Conservation (phyloP, 2,329 filamentous ascomycete genomes). For the Botrytis medusae region DNA sequence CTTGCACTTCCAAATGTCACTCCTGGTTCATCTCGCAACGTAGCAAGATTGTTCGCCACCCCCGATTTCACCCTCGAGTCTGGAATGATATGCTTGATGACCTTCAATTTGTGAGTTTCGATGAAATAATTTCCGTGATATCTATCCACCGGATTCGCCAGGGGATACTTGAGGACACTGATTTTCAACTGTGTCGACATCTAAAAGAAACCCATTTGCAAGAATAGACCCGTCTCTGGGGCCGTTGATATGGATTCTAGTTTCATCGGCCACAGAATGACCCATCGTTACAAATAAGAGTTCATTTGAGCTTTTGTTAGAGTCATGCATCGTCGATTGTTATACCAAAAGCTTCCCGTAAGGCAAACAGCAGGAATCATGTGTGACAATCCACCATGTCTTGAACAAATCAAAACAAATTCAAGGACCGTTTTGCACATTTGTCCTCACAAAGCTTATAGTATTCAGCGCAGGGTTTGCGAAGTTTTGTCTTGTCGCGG, state of each 20-base stretch:
- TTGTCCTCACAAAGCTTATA: neutral
- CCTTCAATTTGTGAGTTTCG: neutral
- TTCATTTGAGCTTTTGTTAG: neutral
- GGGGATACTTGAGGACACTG: neutral
- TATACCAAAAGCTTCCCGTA: neutral
- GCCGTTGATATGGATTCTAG: neutral
- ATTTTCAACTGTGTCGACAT: neutral
- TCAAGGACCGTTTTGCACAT: neutral
- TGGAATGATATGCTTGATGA: neutral
- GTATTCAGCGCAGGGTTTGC: neutral
- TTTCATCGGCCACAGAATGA: neutral
- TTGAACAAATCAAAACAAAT: neutral
- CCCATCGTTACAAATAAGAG: neutral
- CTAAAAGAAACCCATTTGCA: neutral
- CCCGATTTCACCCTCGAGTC: neutral
- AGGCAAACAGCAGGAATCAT: neutral
- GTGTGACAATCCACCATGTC: neutral
- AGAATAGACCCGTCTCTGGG: neutral
- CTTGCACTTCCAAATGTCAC: too few species aligned
- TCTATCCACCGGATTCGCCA: neutral
- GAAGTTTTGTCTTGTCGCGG: neutral
- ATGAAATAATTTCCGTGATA: neutral
- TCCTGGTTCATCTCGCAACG: neutral
- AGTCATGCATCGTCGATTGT: neutral
- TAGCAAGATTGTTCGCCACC: neutral